phyloP scores from a whole-genome alignment of 2,329 filamentous ascomycete species.

The Paraphaeosphaeria sporulosa region DNA sequence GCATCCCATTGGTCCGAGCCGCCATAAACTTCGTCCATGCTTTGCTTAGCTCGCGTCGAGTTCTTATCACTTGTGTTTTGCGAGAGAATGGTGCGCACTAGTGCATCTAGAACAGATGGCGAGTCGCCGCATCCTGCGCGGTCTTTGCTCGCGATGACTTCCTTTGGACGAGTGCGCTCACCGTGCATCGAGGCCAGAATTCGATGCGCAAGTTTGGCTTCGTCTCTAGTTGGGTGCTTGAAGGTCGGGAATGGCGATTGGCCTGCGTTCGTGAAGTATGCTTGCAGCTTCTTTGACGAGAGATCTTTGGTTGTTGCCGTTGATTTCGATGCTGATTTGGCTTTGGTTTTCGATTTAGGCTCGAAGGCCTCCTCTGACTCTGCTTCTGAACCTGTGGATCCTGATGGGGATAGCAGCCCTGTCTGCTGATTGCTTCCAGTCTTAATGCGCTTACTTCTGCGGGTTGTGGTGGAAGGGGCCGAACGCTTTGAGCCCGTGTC shows the following conservation, averaged over 20 bases:
- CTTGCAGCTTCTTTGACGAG: background rate
- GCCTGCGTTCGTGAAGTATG: background rate
- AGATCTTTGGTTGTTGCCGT: background rate
- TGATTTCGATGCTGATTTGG: background rate
- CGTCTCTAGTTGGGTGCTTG: background rate
- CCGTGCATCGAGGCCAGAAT: background rate
- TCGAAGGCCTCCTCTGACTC: background rate
- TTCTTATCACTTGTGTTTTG: slow-evolving; percentile 68
- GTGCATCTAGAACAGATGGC: slow-evolving; percentile 69
- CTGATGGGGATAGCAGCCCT: background rate
- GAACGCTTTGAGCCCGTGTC: background rate
- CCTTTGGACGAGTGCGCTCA: background rate
- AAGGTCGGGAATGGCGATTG: background rate
- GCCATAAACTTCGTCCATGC: slow-evolving; percentile 69
- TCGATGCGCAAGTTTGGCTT: background rate
- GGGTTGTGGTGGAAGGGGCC: background rate
- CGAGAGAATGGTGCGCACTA: slow-evolving; percentile 68
- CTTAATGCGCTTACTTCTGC: background rate
- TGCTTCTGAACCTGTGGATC: background rate
- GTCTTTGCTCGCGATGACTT: background rate
- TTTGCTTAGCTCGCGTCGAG: slow-evolving; percentile 70
- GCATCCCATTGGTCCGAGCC: slow-evolving; percentile 79
- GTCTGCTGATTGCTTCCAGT: background rate
- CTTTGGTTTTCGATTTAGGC: background rate
- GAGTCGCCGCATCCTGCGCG: slow-evolving; percentile 69